Evolutionary conservation across 768 basidiomycete genomes (phyloP), one percentile per base, ranked within the genome.

Genomic region (Paxillus involutus): DNA sequence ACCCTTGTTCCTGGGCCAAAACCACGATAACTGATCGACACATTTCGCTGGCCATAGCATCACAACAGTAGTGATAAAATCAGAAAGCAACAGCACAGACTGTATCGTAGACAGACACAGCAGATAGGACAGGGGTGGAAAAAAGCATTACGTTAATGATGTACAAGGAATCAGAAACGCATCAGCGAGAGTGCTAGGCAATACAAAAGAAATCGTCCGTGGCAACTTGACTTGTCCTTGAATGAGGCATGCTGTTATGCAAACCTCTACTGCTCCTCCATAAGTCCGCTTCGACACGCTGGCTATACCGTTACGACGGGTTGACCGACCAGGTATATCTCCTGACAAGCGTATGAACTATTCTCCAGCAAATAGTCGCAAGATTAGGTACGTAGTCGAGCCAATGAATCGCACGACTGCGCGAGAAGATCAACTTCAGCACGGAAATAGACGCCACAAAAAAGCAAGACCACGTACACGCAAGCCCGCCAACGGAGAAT

Each of bases 341-440:
- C 12, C 11, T 43, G 42, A 24, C 45, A 35, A 17, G 30, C 39
- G 33, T 7, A 44, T 32, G 0, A 26, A 21, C 32, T 57, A 96
- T 75, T 95, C 94, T 58, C 94, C 91, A 26, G 90, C 89, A 68
- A 97, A 94, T 52, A 97, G 65, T 14, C 94, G 83, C 19, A 97
- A 77, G 47, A 94, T 65, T 81, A 98, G 84, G 63, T 98, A 96
- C 35, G 77, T 71, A 47, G 89, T 82, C 11, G 87, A 87, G 1
- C 94, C 94, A 5, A 90, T 60, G 67, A 96, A 96, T 8, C 94
- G 85, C 47, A 95, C 76, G 47, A 93, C 92, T 95, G 57, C 36
- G 44, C 0, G 29, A 32, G 24, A 26, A 26, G 29, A 43, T n/a
- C 29, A 1, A 37, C n/a, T 14, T 44, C 49, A 26, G 2, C 14